Base-by-base conservation (phyloP, 352 stramenopile genomes). In the Achlya hypogyna region DNA sequence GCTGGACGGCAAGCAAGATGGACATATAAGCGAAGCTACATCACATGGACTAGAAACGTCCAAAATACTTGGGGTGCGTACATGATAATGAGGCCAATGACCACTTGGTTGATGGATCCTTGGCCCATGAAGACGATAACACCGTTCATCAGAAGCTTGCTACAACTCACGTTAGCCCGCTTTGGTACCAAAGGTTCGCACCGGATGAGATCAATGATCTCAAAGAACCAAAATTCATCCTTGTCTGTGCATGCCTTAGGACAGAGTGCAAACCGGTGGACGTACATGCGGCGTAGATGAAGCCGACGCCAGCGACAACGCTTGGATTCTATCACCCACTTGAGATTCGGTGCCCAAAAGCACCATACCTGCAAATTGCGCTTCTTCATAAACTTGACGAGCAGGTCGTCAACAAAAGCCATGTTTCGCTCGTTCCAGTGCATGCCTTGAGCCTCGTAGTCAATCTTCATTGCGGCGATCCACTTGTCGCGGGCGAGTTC, bases 261-360 rank as follows among this genome's bases (percentile, higher is more conserved):
- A 23, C 8, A 20, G 31, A 4, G n/a, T 35, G 5, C 28, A 27
- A 40, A 49, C 29, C 16, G 32, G n/a, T 9, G 27, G 0, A 75
- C 78, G 23, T 67, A 89, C 82, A 91, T 16, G 82, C 86, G 64
- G 85, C 69, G 52, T 89, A 91, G 58, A 91, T 89, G 63, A 91
- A 91, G 1, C 81, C 82, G 18, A 91, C 81, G 78, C 88, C 80
- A 0, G 81, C 82, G 27, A 88, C 69, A 51, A 81, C 86, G 29
- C 72, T 88, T n/a, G 82, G 82, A 40, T 38, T 49, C 43, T 28
- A 66, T n/a, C 1, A 29, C 9, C 58, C 35, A 58, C n/a, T 12
- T 38, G 31, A 56, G 12, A 20, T n/a, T 58, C 14, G 45, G 14
- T 16, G 10, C n/a, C 58, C 38, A 31, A 3, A 2, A 32, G 5